Base-by-base conservation (phyloP, 176 grass and related monocot species). In the Musa troglodytarum region DNA sequence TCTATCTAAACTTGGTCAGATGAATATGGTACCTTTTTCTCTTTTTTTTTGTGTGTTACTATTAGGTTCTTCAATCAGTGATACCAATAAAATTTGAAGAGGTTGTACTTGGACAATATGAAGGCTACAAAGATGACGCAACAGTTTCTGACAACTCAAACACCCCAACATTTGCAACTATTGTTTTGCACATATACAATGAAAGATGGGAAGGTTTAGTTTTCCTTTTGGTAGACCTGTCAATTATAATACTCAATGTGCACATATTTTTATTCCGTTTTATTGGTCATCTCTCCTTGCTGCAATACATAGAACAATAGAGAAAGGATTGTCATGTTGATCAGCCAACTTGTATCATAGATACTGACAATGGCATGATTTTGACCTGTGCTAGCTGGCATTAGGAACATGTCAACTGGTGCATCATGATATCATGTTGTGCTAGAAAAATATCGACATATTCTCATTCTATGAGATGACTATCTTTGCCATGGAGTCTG, bases 181-280 rank as follows among this genome's bases (percentile, higher is more conserved):
- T 99, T 74, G 74, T 99, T 79, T 84, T 99, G 62, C 81, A 83
- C 50, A 92, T 99, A 57, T 84, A 95, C 79, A 99, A 95, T 75
- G 96, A 99, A 86, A 92, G 96, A 95, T 99, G 96, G 96, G 96
- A 99, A 92, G 96, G 96, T 92, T 82, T 80, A 17, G 50, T 12
- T 58, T 65, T 11, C 24, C 23, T 52, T 65, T 52, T 16, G 9
- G 17, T 23, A 77, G 22, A 64, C 43, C 23, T 66, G 53, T 57
- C 25, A n/a, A 28, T 74, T 74, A 34, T 34, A 34, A 34, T 34
- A 34, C 29, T 34, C 29, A 34, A 5, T 34, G 29, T 34, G 29
- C 29, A 34, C 20, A 25, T 52, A 15, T 68, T 7, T 68, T 34
- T 68, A 13, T 70, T 16, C 51, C 2, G 8, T 19, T 15, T 51